Conservation (phyloP, 108 stramenopile species). For the Mayamaea pseudoterrestris region DNA sequence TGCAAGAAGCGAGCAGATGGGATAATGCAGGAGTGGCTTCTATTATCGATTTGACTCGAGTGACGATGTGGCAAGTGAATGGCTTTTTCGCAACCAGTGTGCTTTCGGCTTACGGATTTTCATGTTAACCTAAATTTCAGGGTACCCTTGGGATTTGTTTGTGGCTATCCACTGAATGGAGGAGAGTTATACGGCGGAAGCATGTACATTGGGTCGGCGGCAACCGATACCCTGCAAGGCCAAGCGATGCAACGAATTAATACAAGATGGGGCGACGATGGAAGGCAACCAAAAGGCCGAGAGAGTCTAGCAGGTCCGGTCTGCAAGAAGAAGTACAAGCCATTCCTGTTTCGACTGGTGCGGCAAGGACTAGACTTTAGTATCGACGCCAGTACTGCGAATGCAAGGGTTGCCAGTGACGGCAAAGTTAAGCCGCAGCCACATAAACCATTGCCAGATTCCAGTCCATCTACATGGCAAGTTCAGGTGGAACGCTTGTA, state of each 20-base stretch:
- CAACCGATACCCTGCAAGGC: constrained; percentile 66
- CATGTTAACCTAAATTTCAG: constrained; percentile 28
- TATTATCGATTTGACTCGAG: neutral
- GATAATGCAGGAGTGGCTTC: neutral
- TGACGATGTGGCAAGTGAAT: neutral
- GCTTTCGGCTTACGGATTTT: neutral
- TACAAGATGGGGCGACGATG: constrained; percentile 55
- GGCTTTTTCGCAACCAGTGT: constrained; percentile 5
- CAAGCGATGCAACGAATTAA: constrained; percentile 73
- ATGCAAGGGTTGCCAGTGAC: neutral
- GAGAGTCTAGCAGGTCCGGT: constrained; percentile 75
- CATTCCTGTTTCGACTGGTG: constrained; percentile 47
- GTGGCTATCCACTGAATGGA: constrained; percentile 63
- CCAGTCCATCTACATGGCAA: neutral
- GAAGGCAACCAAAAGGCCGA: constrained; percentile 33
- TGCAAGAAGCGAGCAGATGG: too few species aligned
- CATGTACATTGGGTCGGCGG: constrained; percentile 75
- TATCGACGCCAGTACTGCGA: constrained; percentile 5
- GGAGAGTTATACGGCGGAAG: constrained; percentile 79
- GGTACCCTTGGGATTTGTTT: constrained; percentile 85
- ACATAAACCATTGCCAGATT: neutral
- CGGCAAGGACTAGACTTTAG: too few species aligned
- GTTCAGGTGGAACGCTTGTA: constrained; percentile 66
- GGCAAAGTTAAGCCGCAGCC: neutral
- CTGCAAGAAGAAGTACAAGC: constrained; percentile 83